These are phyloP conservation scores for Knoxia roxburghii DNA, from an alignment of 257 asterid species.

Conservation along the genomic window DNA sequence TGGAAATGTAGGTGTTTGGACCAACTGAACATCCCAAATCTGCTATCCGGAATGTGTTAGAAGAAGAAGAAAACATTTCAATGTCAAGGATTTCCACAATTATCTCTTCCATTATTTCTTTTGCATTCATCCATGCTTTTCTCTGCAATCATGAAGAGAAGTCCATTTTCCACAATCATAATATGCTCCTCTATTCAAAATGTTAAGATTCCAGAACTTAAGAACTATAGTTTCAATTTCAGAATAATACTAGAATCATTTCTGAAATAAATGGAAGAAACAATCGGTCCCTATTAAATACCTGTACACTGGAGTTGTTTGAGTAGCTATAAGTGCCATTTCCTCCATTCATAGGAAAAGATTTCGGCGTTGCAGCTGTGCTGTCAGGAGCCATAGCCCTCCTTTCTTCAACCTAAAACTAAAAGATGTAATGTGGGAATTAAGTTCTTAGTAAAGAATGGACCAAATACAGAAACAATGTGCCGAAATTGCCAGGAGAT, in stretches of 20 bases:
- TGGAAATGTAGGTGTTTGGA: constrained; percentile 19
- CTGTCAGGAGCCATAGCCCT: not conserved
- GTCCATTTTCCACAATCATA: not conserved
- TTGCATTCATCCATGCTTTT: not conserved
- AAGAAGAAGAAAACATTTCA: not conserved
- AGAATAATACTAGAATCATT: too few species aligned
- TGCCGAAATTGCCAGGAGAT: too few species aligned
- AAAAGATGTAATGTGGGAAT: not conserved
- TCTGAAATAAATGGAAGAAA: too few species aligned
- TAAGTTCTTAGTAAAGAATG: not conserved
- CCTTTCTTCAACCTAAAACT: not conserved
- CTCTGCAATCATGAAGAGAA: not conserved
- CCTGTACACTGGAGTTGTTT: constrained; percentile 12
- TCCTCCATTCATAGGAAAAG: constrained; percentile 17
- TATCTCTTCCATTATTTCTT: constrained; percentile 1
- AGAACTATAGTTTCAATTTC: too few species aligned
- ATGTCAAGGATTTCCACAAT: constrained; percentile 5
- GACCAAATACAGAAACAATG: too few species aligned
- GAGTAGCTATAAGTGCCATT: constrained; percentile 13
- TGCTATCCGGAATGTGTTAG: constrained; percentile 10
- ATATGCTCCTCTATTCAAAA: too few species aligned
- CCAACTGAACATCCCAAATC: constrained; percentile 22
- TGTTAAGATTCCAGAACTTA: too few species aligned
- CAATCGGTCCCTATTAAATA: too few species aligned
- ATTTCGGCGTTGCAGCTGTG: not conserved